phyloP scores from a whole-genome alignment of 164 flowering plant genomes.

The Piper betle region DNA sequence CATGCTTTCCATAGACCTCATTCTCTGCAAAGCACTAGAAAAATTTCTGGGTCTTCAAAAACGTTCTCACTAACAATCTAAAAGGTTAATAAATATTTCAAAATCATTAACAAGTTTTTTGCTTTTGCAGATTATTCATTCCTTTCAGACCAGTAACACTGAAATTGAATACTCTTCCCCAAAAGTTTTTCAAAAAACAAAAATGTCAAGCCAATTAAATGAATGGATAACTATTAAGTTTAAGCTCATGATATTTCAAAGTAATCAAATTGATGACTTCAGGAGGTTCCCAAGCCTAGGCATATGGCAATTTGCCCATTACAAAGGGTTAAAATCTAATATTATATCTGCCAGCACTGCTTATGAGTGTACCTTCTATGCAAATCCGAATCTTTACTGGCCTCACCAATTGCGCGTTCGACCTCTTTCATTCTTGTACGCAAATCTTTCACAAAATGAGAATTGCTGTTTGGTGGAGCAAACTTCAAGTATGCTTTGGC shows the following conservation, averaged over 20 bases:
- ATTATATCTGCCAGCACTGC: not conserved
- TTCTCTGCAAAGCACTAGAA: conserved; percentile 64
- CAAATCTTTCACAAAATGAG: conserved; percentile 74
- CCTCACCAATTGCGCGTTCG: conserved; percentile 59
- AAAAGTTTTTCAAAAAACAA: too few relatives aligned
- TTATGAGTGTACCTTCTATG: conserved; percentile 46
- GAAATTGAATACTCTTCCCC: too few relatives aligned
- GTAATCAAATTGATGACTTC: too few relatives aligned
- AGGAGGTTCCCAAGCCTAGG: too few relatives aligned
- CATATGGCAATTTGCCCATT: not conserved
- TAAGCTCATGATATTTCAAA: too few relatives aligned
- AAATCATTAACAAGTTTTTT: too few relatives aligned
- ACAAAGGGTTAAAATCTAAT: too few relatives aligned
- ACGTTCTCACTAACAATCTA: not conserved
- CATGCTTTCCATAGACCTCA: conserved; percentile 61
- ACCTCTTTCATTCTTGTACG: conserved; percentile 55
- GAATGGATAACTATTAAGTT: too few relatives aligned
- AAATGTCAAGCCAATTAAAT: too few relatives aligned
- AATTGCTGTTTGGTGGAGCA: conserved; percentile 48
- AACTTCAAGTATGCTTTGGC: conserved; percentile 70
- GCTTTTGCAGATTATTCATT: too few relatives aligned
- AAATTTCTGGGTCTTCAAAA: not conserved
- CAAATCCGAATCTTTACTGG: conserved; percentile 61
- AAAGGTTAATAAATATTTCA: too few relatives aligned
- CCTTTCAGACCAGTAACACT: too few relatives aligned